Conservation (phyloP, 2,329 filamentous ascomycete genomes). For the Diplodia corticola region DNA sequence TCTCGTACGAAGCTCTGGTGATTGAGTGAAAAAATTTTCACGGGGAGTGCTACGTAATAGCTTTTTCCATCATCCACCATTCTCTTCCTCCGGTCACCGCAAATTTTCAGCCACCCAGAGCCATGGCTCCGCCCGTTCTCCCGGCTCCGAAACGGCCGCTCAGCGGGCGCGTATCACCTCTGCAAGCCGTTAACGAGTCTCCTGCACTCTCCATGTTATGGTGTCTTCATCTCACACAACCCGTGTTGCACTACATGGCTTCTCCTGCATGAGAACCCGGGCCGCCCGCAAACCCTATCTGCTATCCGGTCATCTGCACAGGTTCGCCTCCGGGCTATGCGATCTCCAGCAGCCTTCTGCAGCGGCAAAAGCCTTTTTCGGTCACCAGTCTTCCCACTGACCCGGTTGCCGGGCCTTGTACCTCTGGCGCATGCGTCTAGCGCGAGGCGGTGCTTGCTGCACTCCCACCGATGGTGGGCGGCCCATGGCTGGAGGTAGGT, state of each 20-base stretch:
- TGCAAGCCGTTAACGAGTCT: neutral
- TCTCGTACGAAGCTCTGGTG: neutral
- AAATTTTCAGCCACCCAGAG: neutral
- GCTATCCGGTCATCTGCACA: conserved; percentile 7
- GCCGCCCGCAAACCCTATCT: conserved; percentile 4
- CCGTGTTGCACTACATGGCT: conserved; percentile 1
- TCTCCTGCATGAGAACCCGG: conserved; percentile 7
- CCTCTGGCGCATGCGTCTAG: neutral
- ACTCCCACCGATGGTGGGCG: neutral
- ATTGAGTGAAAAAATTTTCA: conserved; percentile 10
- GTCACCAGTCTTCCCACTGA: conserved; percentile 4
- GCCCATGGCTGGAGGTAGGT: neutral
- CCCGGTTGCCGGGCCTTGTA: conserved; percentile 3
- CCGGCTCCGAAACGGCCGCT: neutral
- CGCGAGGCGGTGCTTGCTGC: neutral
- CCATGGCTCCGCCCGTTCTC: neutral
- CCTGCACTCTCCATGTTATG: neutral
- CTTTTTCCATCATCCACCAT: neutral
- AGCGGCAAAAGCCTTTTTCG: conserved; percentile 12
- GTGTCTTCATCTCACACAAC: neutral
- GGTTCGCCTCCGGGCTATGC: neutral
- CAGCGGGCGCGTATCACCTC: neutral
- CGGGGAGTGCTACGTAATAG: conserved; percentile 1
- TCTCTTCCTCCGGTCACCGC: neutral
- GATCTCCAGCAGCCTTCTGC: conserved; percentile 14